Percentiles rank a stretch among this genome's conserved stretches.
phyloP scores from a whole-genome alignment of 202 grass and related monocot species.

The Bolboschoenoplectus hybrid region DNA sequence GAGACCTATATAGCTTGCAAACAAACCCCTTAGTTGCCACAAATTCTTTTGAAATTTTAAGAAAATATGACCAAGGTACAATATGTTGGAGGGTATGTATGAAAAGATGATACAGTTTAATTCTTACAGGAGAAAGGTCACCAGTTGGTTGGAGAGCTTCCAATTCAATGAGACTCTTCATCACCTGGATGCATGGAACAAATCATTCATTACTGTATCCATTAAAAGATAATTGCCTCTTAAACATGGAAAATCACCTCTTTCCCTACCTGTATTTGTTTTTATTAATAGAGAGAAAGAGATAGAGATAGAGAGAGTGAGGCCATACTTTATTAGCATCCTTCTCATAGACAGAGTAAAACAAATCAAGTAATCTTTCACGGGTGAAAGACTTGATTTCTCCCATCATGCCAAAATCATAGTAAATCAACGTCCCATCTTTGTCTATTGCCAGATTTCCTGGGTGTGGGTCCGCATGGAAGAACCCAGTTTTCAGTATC shows the following conservation, averaged over 20 bases:
- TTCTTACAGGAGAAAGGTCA: slow-evolving; percentile 83
- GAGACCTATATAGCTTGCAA: slow-evolving; percentile 32
- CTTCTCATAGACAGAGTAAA: slow-evolving; percentile 95
- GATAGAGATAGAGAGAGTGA: slow-evolving; percentile 2
- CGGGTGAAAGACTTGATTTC: slow-evolving; percentile 96
- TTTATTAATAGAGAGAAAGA: not conserved
- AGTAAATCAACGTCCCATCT: slow-evolving; percentile 87
- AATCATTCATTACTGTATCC: slow-evolving; percentile 37
- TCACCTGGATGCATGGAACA: slow-evolving; percentile 61
- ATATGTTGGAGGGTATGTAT: not conserved
- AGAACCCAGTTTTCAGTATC: slow-evolving; percentile 94
- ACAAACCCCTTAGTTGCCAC: slow-evolving; percentile 17
- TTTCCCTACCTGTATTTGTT: slow-evolving; percentile 1
- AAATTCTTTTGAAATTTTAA: not conserved
- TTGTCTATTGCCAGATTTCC: slow-evolving; percentile 95
- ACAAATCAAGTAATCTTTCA: slow-evolving; percentile 86
- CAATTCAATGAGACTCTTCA: slow-evolving; percentile 89
- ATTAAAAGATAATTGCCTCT: slow-evolving; percentile 7
- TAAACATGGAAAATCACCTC: slow-evolving; percentile 14
- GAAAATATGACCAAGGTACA: not conserved
- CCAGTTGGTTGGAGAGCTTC: slow-evolving; percentile 85
- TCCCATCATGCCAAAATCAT: slow-evolving; percentile 99
- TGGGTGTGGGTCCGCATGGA: slow-evolving; percentile 97
- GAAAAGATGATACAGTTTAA: slow-evolving; percentile 41
- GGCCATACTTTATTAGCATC: slow-evolving; percentile 88